Evolutionary conservation across 176 grass and related monocot genomes (phyloP).

Genomic region (Elaeis guineensis): DNA sequence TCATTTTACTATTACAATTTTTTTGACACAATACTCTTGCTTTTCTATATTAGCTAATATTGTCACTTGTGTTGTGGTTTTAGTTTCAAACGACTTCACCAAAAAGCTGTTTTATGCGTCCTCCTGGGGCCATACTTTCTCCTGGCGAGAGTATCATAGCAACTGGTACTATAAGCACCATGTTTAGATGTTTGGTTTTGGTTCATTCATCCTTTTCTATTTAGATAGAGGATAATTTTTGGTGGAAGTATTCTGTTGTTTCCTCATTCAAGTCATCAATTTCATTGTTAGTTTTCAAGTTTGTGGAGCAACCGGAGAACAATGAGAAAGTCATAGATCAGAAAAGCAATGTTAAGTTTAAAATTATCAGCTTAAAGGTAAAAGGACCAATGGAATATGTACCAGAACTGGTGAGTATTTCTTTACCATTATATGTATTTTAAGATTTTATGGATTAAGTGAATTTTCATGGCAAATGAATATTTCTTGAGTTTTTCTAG

Average conservation of each 20-base stretch:
- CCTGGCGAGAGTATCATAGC: conserved; percentile 89
- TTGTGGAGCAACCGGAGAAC: conserved; percentile 95
- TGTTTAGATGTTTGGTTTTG: too few relatives aligned
- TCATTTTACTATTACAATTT: too few relatives aligned
- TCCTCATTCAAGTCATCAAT: conserved; percentile 16
- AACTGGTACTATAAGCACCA: conserved; percentile 46
- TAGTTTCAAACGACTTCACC: conserved; percentile 99
- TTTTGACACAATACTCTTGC: too few relatives aligned
- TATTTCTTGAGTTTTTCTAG: too few relatives aligned
- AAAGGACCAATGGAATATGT: conserved; percentile 94
- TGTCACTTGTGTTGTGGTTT: background rate
- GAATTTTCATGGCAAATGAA: too few relatives aligned
- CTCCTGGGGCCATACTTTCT: conserved; percentile 92
- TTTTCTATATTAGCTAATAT: too few relatives aligned
- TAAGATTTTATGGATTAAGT: too few relatives aligned
- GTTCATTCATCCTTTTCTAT: too few relatives aligned
- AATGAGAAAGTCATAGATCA: conserved; percentile 75
- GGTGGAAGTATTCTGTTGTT: background rate
- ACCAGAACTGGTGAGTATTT: conserved; percentile 57
- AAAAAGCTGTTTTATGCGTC: conserved; percentile 98
- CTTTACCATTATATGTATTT: background rate
- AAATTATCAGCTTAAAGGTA: conserved; percentile 98
- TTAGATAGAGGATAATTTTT: too few relatives aligned
- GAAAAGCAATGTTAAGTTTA: conserved; percentile 94
- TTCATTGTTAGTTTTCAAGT: conserved; percentile 71